Conservation (phyloP, 257 asterid genomes). For the Fraxinus excelsior region DNA sequence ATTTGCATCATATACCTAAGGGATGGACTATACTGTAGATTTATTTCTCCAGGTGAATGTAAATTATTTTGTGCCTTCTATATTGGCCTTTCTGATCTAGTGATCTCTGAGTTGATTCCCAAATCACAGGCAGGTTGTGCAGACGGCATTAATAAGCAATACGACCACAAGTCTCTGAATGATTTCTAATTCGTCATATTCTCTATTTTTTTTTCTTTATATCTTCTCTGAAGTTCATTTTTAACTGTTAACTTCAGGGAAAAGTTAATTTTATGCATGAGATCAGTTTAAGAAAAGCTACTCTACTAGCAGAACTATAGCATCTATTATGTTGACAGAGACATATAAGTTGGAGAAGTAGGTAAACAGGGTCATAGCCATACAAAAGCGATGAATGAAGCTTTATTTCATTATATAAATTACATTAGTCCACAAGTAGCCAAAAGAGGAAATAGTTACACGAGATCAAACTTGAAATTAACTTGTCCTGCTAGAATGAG, state of each 20-base stretch:
- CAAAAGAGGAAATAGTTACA: background rate
- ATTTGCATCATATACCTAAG: background rate
- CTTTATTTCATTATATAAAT: background rate
- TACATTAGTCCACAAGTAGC: background rate
- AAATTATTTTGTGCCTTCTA: background rate
- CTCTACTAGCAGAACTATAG: background rate
- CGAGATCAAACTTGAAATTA: background rate
- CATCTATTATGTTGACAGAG: background rate
- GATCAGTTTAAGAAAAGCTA: background rate
- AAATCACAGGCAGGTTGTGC: too few species aligned
- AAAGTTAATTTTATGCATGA: background rate
- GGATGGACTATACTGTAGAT: background rate
- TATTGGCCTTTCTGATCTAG: background rate
- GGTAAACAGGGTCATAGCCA: background rate
- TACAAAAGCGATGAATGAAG: background rate
- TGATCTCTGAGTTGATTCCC: too few species aligned
- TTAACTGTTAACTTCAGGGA: background rate
- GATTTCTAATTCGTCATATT: too few species aligned
- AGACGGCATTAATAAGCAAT: too few species aligned
- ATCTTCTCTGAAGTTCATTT: background rate
- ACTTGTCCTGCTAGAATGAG: background rate
- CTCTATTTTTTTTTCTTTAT: background rate
- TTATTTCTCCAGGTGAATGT: slow-evolving; percentile 4
- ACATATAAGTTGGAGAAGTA: background rate
- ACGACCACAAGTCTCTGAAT: too few species aligned